Base-by-base conservation (phyloP, 345 rosid species). In the Eucalyptus pauciflora region DNA sequence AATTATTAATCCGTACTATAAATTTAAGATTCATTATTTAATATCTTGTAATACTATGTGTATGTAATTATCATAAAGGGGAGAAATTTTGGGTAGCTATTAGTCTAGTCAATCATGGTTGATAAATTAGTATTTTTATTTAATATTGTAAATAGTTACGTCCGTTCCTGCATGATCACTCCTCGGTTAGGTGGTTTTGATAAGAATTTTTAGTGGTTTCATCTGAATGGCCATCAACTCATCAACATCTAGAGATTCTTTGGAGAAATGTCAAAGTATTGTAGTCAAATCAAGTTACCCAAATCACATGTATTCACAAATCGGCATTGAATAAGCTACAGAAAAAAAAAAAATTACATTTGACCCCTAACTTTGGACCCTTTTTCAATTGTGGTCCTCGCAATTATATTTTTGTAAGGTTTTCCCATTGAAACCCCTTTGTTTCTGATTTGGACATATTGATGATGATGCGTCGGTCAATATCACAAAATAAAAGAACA, bases 1-100 rank as follows among this genome's bases (percentile, higher is more conserved):
- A 37, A 71, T 76, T 10, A 24, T 0, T 1, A 76, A 10, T 3
- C 1, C 0, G 0, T 37, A 1, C 7, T 0, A 76, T 2, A 37
- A 0, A 7, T 37, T 37, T 3, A 20, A 3, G 14, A 76, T 2
- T 3, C 14, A 10, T 3, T 3, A 20, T 12, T 5, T 2, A 3
- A 37, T 10, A 37, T 5, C 0, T 0, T 6, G 2, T 2, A 2
- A 76, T 3, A 20, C 7, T 18, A 37, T 18, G 48, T 37, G 15
- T 2, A 20, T 10, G 12, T 3, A 37, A 76, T 76, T 37, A 71
- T 9, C 5, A 0, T 4, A 67, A 31, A 67, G 11, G 81, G 3
- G 46, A 18, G 25, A 41, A 76, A 76, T 5, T 76, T 20, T 41
- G 48, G 16, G 85, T 37, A 20, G 9, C 11, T 20, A 22, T 76